Evolutionary conservation across 352 stramenopile species (phyloP).

Genomic region (Phytophthora constricta): DNA sequence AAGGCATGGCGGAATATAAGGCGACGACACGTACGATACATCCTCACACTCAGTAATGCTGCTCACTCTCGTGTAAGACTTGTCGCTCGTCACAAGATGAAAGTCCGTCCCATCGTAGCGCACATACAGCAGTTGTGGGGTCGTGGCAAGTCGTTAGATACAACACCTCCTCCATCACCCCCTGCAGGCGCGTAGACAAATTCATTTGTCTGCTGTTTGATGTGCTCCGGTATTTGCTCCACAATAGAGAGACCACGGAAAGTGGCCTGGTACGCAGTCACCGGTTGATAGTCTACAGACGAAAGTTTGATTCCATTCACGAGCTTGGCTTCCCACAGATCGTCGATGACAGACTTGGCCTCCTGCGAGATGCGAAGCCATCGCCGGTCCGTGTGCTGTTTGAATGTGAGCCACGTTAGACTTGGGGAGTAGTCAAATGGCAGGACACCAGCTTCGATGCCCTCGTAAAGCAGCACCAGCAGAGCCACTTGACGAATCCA

Average conservation of each 20-base stretch:
- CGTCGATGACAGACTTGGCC: constrained; percentile 96
- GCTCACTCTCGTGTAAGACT: constrained; percentile 87
- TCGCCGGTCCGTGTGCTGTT: constrained; percentile 70
- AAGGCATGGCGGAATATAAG: constrained; percentile 96
- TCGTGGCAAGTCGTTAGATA: constrained; percentile 6
- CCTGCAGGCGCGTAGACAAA: constrained; percentile 56
- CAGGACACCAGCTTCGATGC: constrained; percentile 93
- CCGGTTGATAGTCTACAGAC: constrained; percentile 92
- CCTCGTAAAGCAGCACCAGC: constrained; percentile 96
- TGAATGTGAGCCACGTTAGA: constrained; percentile 91
- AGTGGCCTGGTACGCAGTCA: constrained; percentile 96
- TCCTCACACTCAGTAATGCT: constrained; percentile 97
- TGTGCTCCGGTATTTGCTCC: constrained; percentile 84
- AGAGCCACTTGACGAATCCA: constrained; percentile 96
- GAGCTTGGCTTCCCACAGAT: constrained; percentile 95
- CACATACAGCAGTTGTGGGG: constrained; percentile 50
- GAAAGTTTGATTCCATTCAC: constrained; percentile 95
- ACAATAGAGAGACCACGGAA: constrained; percentile 89
- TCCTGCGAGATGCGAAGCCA: constrained; percentile 96
- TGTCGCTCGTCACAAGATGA: constrained; percentile 48
- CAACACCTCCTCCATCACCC: neutral
- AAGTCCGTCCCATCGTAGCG: constrained; percentile 82
- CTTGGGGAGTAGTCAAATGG: constrained; percentile 97
- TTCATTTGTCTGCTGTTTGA: constrained; percentile 67
- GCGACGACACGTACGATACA: constrained; percentile 97